phyloP scores from a whole-genome alignment of 768 basidiomycete genomes.

The Tubosaeta sp. region DNA sequence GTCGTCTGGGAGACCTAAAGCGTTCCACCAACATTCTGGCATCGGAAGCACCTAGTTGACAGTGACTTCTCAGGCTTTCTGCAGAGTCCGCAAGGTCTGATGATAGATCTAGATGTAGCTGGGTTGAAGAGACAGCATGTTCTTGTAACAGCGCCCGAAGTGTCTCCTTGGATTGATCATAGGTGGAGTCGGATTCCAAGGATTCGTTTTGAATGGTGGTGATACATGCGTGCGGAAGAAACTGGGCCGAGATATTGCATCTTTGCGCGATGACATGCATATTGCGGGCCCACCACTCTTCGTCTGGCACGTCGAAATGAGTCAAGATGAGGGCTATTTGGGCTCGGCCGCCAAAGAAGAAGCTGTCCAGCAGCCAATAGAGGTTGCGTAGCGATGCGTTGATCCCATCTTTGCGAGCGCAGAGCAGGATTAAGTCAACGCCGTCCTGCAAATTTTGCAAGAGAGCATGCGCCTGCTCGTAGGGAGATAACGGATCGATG shows the following conservation, averaged over 20 bases:
- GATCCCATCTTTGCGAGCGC: conserved; percentile 37
- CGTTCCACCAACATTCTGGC: conserved; percentile 11
- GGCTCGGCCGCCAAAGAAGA: conserved; percentile 35
- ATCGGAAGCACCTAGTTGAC: conserved; percentile 7
- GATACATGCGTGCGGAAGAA: conserved; percentile 15
- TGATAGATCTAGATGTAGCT: conserved; percentile 16
- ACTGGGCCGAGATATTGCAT: conserved; percentile 11
- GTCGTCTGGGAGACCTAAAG: conserved; percentile 11
- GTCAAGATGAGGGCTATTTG: conserved; percentile 38
- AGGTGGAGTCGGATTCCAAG: neutral
- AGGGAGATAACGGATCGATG: conserved; percentile 18
- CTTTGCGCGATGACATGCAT: conserved; percentile 14
- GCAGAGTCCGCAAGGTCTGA: conserved; percentile 3
- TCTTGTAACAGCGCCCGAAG: conserved; percentile 9
- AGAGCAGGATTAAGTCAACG: conserved; percentile 38
- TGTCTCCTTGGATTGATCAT: conserved; percentile 13
- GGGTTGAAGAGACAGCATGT: conserved; percentile 4
- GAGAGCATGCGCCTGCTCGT: conserved; percentile 31
- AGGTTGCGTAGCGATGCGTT: conserved; percentile 33
- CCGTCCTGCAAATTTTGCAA: conserved; percentile 32
- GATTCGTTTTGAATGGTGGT: conserved; percentile 11
- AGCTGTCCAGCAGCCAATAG: conserved; percentile 34
- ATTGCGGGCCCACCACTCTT: conserved; percentile 39
- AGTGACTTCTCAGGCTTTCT: conserved; percentile 11
- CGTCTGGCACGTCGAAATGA: conserved; percentile 32